These are phyloP conservation scores for Mucor velutinosus DNA, from an alignment of 371 early-diverging fungal genomes.

Conservation along the genomic window DNA sequence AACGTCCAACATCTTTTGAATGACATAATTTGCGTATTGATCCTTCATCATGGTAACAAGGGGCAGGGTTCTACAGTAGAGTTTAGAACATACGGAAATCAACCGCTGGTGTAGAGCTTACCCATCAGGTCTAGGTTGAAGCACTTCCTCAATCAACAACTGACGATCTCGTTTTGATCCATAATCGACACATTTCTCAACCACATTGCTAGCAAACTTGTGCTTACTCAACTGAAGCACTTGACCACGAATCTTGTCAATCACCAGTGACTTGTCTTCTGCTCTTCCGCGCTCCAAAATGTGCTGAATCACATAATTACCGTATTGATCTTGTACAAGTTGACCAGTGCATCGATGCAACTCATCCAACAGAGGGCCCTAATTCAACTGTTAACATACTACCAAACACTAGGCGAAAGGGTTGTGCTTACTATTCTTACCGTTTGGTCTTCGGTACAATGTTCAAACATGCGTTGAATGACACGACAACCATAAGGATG, in stretches of 20 bases:
- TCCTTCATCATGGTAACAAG: constrained; percentile 97
- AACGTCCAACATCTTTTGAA: constrained; percentile 99
- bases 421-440: constrained; percentile 40
- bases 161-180: constrained; percentile 76
- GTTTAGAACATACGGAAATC: constrained; percentile 5
- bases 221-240: constrained; percentile 91
- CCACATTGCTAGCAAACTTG: constrained; percentile 99
- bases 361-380: constrained; percentile 88
- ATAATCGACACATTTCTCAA: constrained; percentile 92
- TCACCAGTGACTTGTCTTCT: constrained; percentile 82
- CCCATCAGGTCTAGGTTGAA: constrained; percentile 75
- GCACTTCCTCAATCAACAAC: constrained; percentile 88
- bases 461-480: constrained; percentile 99
- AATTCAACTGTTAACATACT: background rate
- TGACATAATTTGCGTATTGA: constrained; percentile 99
- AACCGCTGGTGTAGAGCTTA: constrained; percentile 25
- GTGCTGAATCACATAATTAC: constrained; percentile 98
- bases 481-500: constrained; percentile 99
- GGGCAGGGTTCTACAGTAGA: constrained; percentile 65
- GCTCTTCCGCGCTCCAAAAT: constrained; percentile 94
- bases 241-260: constrained; percentile 89
- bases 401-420: background rate
- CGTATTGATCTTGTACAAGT: constrained; percentile 99
- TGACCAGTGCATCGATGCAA: constrained; percentile 87
- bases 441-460: constrained; percentile 88